Conservation (phyloP, 2,329 filamentous ascomycete species). For the Hypoxylon sp. region DNA sequence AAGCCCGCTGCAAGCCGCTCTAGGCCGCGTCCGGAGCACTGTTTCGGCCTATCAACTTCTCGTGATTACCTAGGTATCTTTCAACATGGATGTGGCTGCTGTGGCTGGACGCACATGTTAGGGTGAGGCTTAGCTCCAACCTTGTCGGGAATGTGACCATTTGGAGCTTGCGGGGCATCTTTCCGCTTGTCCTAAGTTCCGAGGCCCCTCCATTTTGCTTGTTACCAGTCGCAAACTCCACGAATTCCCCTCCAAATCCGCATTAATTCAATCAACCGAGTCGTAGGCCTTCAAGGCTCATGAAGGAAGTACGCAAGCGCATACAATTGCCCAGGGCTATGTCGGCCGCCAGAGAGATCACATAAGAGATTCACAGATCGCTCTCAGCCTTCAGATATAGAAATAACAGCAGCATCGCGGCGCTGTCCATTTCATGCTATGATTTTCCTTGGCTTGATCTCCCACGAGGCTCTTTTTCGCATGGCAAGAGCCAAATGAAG, state of each 20-base stretch:
- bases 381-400: conserved; percentile 17
- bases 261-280: too few species aligned
- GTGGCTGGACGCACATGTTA: conserved; percentile 2
- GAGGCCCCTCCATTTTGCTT: neutral
- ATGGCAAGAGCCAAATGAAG: conserved; percentile 28
- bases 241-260: too few species aligned
- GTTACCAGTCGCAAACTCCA: too few species aligned
- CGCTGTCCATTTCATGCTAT: conserved; percentile 23
- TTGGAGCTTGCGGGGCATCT: too few species aligned
- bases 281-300: too few species aligned
- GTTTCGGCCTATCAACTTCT: conserved; percentile 33
- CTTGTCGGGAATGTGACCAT: too few species aligned
- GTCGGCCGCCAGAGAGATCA: neutral
- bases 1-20: conserved; percentile 32
- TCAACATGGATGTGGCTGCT: conserved; percentile 2
- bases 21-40: conserved; percentile 31
- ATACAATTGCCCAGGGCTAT: conserved; percentile 18
- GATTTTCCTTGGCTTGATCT: conserved; percentile 42
- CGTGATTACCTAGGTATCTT: conserved; percentile 35
- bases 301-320: neutral
- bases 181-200: conserved; percentile 1
- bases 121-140: neutral
- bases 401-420: conserved; percentile 23
- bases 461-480: conserved; percentile 20
- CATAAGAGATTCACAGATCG: conserved; percentile 31